Evolutionary conservation across 345 rosid genomes (phyloP), one percentile per base, ranked within the genome.

Genomic region (Eucalyptus guilfoylei): DNA sequence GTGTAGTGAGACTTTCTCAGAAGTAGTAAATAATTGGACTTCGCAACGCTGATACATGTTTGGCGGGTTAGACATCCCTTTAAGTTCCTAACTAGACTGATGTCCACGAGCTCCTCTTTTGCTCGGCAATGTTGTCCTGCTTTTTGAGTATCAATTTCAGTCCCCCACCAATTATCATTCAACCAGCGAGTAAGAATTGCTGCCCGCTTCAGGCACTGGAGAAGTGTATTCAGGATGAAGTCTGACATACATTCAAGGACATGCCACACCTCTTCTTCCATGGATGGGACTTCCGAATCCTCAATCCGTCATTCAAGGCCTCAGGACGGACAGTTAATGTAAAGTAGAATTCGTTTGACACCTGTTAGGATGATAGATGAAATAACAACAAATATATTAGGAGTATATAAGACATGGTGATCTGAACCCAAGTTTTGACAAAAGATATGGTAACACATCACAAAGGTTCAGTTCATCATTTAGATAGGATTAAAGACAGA

Each of bases 311-410:
- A 91, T 88, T 95, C 91, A 94, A 93, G 52, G 97, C 96, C 91
- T 96, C 98, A 6, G 95, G 94, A 49, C 94, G 94, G 83, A 96
- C 91, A 17, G 96, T 93, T 89, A 96, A 95, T 14, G 99, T 96
- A 92, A 97, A 95, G 94, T 96, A 96, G 94, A 97, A 97, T 87
- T 92, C 95, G 91, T 95, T 97, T 10, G 97, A 97, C 40, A 97
- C 94, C 99, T 96, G 92, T 67, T 42, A 34, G n/a, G 15, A 49
- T 17, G 42, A 60, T 10, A 8, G 47, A 55, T 40, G 40, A 67
- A 67, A 67, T n/a, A 62, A 30, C 4, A 62, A 30, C 72, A 62
- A 62, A 30, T 30, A 13, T n/a, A 67, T 67, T 14, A 67, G 11
- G 40, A 67, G 40, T 15, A 67, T 67, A 23, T n/a, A 67, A 32